Evolutionary conservation across 257 asterid species (phyloP).

Genomic region (Solanum chmielewskii): DNA sequence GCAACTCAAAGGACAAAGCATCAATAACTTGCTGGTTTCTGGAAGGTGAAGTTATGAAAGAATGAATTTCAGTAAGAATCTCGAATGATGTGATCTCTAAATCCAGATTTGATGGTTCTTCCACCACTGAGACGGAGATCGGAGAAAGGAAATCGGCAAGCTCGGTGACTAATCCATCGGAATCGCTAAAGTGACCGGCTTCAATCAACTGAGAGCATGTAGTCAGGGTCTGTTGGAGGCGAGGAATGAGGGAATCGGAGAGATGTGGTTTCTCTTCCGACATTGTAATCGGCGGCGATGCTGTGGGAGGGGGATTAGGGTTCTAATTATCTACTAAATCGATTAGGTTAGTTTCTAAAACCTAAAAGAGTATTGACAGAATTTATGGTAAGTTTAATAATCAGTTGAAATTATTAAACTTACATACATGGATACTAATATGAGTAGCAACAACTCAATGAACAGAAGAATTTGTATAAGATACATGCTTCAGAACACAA

Average conservation of each 20-base stretch:
- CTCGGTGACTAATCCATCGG: conserved; percentile 27
- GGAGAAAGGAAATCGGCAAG: conserved; percentile 43
- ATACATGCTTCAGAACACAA: too few relatives aligned
- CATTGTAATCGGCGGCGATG: background rate
- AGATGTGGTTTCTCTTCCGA: background rate
- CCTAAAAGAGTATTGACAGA: too few relatives aligned
- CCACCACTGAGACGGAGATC: conserved; percentile 18
- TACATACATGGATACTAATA: too few relatives aligned
- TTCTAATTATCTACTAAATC: too few relatives aligned
- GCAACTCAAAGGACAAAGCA: conserved; percentile 61
- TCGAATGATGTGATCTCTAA: conserved; percentile 22
- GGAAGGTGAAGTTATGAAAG: conserved; percentile 25
- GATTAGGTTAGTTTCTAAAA: too few relatives aligned
- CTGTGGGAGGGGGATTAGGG: background rate
- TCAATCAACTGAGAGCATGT: conserved; percentile 45
- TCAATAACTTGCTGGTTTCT: conserved; percentile 62
- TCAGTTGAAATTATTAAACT: too few relatives aligned
- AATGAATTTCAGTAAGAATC: conserved; percentile 40
- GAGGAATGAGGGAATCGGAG: background rate
- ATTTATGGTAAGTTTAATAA: too few relatives aligned
- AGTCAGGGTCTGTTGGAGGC: conserved; percentile 32
- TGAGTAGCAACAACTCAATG: too few relatives aligned
- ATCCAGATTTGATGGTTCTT: conserved; percentile 12
- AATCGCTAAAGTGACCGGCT: conserved; percentile 31
- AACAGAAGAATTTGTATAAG: too few relatives aligned